Evolutionary conservation across 352 stramenopile species (phyloP).

Genomic region (Thraustochytrium sp.): DNA sequence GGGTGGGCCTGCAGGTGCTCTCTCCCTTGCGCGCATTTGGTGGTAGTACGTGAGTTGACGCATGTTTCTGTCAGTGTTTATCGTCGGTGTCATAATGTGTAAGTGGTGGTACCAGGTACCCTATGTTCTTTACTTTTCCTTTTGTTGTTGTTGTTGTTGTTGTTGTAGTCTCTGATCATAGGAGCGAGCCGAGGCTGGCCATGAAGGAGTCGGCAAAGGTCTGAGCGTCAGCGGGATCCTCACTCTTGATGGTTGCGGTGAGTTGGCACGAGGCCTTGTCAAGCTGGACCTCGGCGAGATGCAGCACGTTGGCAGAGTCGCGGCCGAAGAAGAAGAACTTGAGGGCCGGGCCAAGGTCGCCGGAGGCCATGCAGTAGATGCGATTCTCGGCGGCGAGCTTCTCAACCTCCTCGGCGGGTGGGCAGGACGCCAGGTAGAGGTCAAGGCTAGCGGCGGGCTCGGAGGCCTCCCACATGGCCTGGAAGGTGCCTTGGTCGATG

Average conservation of each 20-base stretch:
- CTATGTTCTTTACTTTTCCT: too few relatives aligned
- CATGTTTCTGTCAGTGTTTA: too few relatives aligned
- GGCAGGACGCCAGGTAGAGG: not conserved
- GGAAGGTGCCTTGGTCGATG: conserved; percentile 20
- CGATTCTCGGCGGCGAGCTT: conserved; percentile 18
- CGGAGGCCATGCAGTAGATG: conserved; percentile 40
- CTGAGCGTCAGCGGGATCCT: conserved; percentile 16
- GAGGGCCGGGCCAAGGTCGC: conserved; percentile 26
- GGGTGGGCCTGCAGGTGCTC: too few relatives aligned
- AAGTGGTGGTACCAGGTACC: too few relatives aligned
- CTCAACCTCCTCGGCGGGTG: conserved; percentile 13
- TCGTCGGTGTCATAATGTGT: too few relatives aligned
- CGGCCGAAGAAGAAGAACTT: conserved; percentile 42
- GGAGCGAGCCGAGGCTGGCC: not conserved
- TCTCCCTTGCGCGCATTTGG: too few relatives aligned
- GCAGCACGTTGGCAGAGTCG: not conserved
- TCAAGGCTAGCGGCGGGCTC: conserved; percentile 1
- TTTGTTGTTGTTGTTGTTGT: too few relatives aligned
- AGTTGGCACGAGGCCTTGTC: conserved; percentile 10
- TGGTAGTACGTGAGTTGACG: too few relatives aligned
- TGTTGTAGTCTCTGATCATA: too few relatives aligned
- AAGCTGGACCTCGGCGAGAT: conserved; percentile 33
- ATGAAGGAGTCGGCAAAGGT: conserved; percentile 39
- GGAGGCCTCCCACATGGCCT: not conserved
- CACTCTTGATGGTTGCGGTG: conserved; percentile 23